These are phyloP conservation scores for Teunomyces stri DNA, from an alignment of 805 yeast species.

Conservation along the genomic window DNA sequence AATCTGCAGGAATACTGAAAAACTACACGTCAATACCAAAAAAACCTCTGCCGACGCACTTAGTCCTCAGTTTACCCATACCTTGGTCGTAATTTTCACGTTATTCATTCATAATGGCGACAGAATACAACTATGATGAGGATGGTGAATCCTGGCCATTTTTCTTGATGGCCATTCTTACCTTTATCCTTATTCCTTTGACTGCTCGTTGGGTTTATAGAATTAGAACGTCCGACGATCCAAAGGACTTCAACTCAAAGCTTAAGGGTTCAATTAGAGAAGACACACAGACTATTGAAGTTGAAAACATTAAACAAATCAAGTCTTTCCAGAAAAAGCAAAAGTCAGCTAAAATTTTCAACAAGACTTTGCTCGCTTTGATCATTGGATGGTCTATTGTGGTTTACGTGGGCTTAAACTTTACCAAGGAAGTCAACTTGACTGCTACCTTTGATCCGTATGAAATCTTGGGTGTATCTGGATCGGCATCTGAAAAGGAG, in stretches of 20 bases:
- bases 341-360: constrained; percentile 34
- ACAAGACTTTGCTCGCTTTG: constrained; percentile 31
- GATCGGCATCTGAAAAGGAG: constrained; percentile 67
- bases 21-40: constrained; percentile 4
- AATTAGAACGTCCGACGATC: constrained; percentile 17
- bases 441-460: constrained; percentile 80
- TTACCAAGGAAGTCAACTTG: constrained; percentile 46
- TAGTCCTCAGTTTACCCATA: neutral
- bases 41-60: constrained; percentile 2
- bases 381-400: constrained; percentile 63
- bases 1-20: neutral
- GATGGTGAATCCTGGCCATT: constrained; percentile 92
- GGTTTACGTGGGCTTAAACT: constrained; percentile 34
- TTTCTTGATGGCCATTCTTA: constrained; percentile 69
- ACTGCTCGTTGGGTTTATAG: constrained; percentile 36
- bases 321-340: constrained; percentile 25
- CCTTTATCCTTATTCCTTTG: constrained; percentile 66
- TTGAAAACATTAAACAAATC: constrained; percentile 22
- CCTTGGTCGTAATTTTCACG: neutral
- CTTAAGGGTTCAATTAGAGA: constrained; percentile 31
- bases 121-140: constrained; percentile 79
- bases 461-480: constrained; percentile 72
- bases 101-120: constrained; percentile 26
- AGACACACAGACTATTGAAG: constrained; percentile 33
- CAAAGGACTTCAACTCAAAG: constrained; percentile 17